Conservation (phyloP, 441 rosid species). For the Adansonia grandidieri region DNA sequence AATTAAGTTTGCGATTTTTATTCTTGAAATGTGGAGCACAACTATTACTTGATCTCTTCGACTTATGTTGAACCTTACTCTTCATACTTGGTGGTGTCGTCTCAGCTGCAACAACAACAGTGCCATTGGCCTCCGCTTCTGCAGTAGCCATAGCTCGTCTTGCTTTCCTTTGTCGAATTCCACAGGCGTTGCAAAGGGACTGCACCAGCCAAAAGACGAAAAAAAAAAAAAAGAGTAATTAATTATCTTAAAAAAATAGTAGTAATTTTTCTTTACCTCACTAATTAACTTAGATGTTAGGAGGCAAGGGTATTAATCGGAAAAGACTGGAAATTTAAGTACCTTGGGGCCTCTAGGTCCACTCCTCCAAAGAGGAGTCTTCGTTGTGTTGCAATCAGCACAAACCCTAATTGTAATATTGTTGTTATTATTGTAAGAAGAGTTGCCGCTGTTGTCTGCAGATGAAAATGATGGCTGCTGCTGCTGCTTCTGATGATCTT, state of each 20-base stretch:
- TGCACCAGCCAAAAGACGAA: conserved; percentile 30
- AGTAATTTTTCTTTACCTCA: neutral
- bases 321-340: conserved; percentile 15
- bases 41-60: conserved; percentile 42
- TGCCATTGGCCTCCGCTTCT: conserved; percentile 43
- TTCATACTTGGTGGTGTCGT: conserved; percentile 29
- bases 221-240: neutral
- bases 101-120: conserved; percentile 28
- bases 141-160: conserved; percentile 81
- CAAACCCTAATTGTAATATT: conserved; percentile 79
- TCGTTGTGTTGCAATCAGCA: conserved; percentile 86
- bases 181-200: conserved; percentile 99
- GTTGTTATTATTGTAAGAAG: conserved; percentile 34
- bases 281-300: neutral
- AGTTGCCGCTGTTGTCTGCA: conserved; percentile 36
- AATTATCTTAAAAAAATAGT: neutral
- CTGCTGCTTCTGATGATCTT: conserved; percentile 40
- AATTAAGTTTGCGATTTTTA: conserved; percentile 49
- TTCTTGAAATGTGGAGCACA: conserved; percentile 52
- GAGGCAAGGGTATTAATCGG: neutral
- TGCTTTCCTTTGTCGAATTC: conserved; percentile 94
- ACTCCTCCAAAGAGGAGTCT: conserved; percentile 98
- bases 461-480: conserved; percentile 35
- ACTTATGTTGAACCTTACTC: conserved; percentile 50
- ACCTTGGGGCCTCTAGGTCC: conserved; percentile 98